These are phyloP conservation scores for Lichina pygmaea DNA, from an alignment of 495 filamentous ascomycete species.

Conservation along the genomic window DNA sequence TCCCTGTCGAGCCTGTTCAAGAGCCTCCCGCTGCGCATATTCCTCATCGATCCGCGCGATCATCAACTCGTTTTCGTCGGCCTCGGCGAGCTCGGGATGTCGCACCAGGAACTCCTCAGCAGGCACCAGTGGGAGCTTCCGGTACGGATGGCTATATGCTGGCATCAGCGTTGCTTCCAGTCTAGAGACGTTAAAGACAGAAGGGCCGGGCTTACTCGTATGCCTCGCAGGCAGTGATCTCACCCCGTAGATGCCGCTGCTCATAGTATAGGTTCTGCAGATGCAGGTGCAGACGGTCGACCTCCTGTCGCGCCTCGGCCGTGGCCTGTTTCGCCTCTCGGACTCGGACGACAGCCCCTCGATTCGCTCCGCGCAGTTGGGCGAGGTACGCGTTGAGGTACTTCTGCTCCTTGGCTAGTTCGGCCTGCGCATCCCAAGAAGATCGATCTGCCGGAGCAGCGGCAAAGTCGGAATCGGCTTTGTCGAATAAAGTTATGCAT, in stretches of 20 bases:
- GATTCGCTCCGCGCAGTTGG: constrained; percentile 58
- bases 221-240: constrained; percentile 72
- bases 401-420: constrained; percentile 54
- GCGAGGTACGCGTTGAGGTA: constrained; percentile 51
- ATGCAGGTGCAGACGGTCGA: constrained; percentile 74
- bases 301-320: constrained; percentile 65
- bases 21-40: constrained; percentile 52
- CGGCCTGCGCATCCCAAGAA: constrained; percentile 24
- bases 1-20: constrained; percentile 69
- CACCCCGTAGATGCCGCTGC: constrained; percentile 65
- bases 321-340: constrained; percentile 71
- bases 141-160: constrained; percentile 44
- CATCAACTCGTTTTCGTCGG: constrained; percentile 56
- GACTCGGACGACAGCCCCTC: constrained; percentile 50
- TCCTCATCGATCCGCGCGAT: constrained; percentile 83
- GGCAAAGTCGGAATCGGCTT: constrained; percentile 10
- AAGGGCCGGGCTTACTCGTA: constrained; percentile 44
- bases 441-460: constrained; percentile 8
- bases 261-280: constrained; percentile 95
- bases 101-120: constrained; percentile 54
- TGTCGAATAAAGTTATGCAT: constrained; percentile 38
- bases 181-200: neutral
- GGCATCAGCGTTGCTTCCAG: constrained; percentile 1
- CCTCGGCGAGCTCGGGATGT: constrained; percentile 46
- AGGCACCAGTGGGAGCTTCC: constrained; percentile 56